Conservation (phyloP, 2,329 filamentous ascomycete species). For the Colletotrichum sp. region DNA sequence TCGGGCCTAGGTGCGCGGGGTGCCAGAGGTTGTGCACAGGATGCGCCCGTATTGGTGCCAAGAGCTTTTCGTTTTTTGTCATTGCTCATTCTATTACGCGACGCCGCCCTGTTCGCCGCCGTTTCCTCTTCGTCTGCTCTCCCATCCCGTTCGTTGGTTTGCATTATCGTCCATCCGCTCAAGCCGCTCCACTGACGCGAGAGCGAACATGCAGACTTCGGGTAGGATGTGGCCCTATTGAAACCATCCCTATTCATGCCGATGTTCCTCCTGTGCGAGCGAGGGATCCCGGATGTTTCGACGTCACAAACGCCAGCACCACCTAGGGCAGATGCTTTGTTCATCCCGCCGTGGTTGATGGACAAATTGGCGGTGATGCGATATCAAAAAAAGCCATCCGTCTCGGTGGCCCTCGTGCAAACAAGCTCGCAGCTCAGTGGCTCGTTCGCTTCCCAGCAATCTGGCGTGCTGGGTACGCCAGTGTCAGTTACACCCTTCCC, state of each 20-base stretch:
- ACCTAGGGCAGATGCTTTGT: not conserved
- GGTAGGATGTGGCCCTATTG: not conserved
- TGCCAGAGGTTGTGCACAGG: not conserved
- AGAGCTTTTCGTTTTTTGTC: slow-evolving; percentile 6
- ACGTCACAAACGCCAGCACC: not conserved
- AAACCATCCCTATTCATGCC: not conserved
- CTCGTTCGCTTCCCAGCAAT: not conserved
- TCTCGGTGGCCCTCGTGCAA: slow-evolving; percentile 12
- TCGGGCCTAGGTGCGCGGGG: not conserved
- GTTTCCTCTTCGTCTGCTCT: not conserved
- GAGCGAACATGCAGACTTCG: not conserved
- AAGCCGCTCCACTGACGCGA: slow-evolving; percentile 1
- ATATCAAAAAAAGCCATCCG: not conserved
- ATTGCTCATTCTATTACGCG: not conserved
- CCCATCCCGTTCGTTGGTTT: not conserved
- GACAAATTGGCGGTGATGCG: slow-evolving; percentile 7
- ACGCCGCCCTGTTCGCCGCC: not conserved
- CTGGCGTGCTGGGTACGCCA: not conserved
- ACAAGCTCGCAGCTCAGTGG: slow-evolving; percentile 21
- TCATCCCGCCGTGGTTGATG: not conserved
- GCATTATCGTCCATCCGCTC: not conserved
- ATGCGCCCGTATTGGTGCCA: slow-evolving; percentile 18
- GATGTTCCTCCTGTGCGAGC: not conserved
- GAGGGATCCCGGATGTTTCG: not conserved
- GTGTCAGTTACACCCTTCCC: not conserved